phyloP scores from a whole-genome alignment of 2,329 filamentous ascomycete species.

The Seiridium unicorne region DNA sequence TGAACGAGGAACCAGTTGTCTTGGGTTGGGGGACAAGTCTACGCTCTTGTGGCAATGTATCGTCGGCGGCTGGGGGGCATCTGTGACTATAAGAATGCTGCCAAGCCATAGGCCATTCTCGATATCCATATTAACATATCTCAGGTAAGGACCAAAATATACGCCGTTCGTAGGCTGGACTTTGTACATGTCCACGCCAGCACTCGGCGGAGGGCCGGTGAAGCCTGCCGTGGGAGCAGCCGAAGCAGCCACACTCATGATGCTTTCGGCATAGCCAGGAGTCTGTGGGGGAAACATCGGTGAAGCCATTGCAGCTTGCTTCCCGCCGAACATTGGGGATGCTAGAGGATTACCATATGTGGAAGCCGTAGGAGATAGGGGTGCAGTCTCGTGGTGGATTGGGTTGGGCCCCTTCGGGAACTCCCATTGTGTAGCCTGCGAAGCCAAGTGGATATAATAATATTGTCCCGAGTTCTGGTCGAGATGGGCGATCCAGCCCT shows the following conservation, averaged over 20 bases:
- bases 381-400: conserved; percentile 76
- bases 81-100: conserved; percentile 90
- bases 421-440: conserved; percentile 97
- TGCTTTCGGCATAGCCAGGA: conserved; percentile 81
- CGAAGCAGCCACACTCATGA: conserved; percentile 75
- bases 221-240: conserved; percentile 81
- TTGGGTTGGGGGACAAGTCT: conserved; percentile 89
- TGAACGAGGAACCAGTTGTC: conserved; percentile 76
- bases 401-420: conserved; percentile 96
- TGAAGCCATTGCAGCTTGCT: conserved; percentile 69
- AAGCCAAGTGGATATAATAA: conserved; percentile 96
- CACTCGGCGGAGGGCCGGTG: conserved; percentile 80
- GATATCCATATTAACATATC: conserved; percentile 96
- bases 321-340: conserved; percentile 63
- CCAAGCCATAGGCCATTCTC: conserved; percentile 89
- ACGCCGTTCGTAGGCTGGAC: conserved; percentile 92
- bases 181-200: conserved; percentile 92
- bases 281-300: conserved; percentile 82
- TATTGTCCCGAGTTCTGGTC: conserved; percentile 96
- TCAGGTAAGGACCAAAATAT: conserved; percentile 94
- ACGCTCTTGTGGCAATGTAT: conserved; percentile 91
- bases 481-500: conserved; percentile 97
- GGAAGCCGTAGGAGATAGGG: conserved; percentile 78
- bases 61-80: conserved; percentile 87
- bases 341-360: conserved; percentile 72